Evolutionary conservation across 1,139 yeast species (phyloP).

Genomic region (Groenewaldozyma auringiensis): DNA sequence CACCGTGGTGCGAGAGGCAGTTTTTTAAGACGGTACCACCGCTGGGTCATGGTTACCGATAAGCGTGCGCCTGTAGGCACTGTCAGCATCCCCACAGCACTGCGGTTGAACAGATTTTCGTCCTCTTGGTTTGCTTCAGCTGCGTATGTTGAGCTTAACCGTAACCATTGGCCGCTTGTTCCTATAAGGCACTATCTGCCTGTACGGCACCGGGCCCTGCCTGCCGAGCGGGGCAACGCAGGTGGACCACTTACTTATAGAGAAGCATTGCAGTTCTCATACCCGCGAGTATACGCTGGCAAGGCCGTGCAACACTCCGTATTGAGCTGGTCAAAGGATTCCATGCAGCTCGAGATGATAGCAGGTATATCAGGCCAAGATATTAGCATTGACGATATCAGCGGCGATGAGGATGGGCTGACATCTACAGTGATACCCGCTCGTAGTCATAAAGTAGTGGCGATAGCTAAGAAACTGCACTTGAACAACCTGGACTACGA

Average conservation of each 20-base stretch:
- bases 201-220: neutral
- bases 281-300: neutral
- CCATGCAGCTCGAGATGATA: neutral
- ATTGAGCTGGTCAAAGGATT: neutral
- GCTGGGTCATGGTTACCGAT: neutral
- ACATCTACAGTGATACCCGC: neutral
- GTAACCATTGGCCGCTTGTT: neutral
- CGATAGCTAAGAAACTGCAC: conserved; percentile 6
- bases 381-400: neutral
- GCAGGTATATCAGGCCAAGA: neutral
- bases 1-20: conserved; percentile 1
- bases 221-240: neutral
- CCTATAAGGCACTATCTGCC: neutral
- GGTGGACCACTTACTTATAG: neutral
- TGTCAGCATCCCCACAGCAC: neutral
- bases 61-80: conserved; percentile 1
- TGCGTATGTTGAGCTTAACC: neutral
- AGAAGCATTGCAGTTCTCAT: conserved; percentile 1
- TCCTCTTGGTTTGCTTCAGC: neutral
- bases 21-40: neutral
- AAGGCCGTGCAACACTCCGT: neutral
- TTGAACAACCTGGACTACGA: conserved; percentile 13
- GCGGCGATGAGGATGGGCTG: neutral
- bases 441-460: conserved; percentile 4
- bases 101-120: neutral